Evolutionary conservation across 2,329 filamentous ascomycete species (phyloP).

Genomic region (Fusarium heterosporum): DNA sequence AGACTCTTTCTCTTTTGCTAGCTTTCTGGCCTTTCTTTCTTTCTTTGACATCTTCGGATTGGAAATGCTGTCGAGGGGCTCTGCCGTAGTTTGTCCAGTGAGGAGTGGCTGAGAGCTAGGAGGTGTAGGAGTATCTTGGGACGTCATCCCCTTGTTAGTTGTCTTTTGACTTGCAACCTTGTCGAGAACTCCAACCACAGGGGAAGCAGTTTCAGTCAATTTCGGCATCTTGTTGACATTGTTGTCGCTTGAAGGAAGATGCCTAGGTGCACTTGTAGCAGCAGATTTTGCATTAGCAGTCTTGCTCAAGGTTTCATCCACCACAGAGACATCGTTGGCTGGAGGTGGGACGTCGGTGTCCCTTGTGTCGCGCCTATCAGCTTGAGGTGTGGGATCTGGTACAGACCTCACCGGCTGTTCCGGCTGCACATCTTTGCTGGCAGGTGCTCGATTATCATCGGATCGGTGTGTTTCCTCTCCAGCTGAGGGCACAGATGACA

Average conservation of each 20-base stretch:
- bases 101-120: background rate
- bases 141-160: background rate
- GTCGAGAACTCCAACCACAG: background rate
- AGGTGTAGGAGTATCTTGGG: background rate
- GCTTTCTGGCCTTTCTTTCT: conserved; percentile 53
- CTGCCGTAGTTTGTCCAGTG: background rate
- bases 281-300: background rate
- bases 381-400: background rate
- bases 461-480: background rate
- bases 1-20: conserved; percentile 38
- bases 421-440: background rate
- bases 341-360: conserved; percentile 1
- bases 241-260: background rate
- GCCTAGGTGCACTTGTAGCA: background rate
- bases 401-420: background rate
- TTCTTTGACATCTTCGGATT: conserved; percentile 49
- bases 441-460: background rate
- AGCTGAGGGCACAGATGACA: background rate
- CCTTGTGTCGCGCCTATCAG: background rate
- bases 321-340: background rate
- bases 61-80: background rate
- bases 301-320: background rate
- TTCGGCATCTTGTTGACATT: background rate
- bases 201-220: background rate
- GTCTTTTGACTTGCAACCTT: background rate